Conservation (phyloP, 2,329 filamentous ascomycete genomes). For the Tolypocladium capitatum region DNA sequence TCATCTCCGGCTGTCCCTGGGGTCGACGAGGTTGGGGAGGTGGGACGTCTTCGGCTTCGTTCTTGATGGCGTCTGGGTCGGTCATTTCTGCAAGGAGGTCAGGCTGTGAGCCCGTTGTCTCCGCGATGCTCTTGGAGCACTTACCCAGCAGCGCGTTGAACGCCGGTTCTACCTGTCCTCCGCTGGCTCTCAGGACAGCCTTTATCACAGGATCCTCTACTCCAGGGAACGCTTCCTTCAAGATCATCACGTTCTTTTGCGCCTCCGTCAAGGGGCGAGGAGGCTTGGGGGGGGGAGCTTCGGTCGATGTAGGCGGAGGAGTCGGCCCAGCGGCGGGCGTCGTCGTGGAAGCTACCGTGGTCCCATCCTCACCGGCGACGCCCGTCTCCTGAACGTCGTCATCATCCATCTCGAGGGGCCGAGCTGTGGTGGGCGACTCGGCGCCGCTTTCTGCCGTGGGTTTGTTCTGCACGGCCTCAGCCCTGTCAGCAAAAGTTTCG, state of each 20-base stretch:
- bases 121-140: background rate
- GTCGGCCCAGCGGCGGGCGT: slow-evolving; percentile 18
- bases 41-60: slow-evolving; percentile 40
- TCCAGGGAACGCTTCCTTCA: slow-evolving; percentile 85
- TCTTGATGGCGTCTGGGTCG: slow-evolving; percentile 54
- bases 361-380: slow-evolving; percentile 29
- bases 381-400: slow-evolving; percentile 53
- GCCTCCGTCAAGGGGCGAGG: slow-evolving; percentile 69
- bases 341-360: slow-evolving; percentile 12
- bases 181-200: slow-evolving; percentile 76
- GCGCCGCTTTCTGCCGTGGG: slow-evolving; percentile 28
- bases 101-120: background rate
- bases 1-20: slow-evolving; percentile 46
- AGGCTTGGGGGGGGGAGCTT: slow-evolving; percentile 60
- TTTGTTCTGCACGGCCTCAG: slow-evolving; percentile 26
- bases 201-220: slow-evolving; percentile 73
- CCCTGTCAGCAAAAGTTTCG: slow-evolving; percentile 9
- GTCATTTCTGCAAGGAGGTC: slow-evolving; percentile 50
- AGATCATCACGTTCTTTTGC: slow-evolving; percentile 73
- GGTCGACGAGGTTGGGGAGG: slow-evolving; percentile 77
- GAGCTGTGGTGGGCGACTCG: slow-evolving; percentile 53
- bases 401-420: slow-evolving; percentile 56
- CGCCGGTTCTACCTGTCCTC: slow-evolving; percentile 77
- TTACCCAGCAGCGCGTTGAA: slow-evolving; percentile 86
- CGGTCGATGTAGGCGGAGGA: slow-evolving; percentile 4